Percentiles rank a stretch among this genome's conserved stretches.
Conservation (phyloP, 1,284 basidiomycete genomes). For the Tylopilus sp. region DNA sequence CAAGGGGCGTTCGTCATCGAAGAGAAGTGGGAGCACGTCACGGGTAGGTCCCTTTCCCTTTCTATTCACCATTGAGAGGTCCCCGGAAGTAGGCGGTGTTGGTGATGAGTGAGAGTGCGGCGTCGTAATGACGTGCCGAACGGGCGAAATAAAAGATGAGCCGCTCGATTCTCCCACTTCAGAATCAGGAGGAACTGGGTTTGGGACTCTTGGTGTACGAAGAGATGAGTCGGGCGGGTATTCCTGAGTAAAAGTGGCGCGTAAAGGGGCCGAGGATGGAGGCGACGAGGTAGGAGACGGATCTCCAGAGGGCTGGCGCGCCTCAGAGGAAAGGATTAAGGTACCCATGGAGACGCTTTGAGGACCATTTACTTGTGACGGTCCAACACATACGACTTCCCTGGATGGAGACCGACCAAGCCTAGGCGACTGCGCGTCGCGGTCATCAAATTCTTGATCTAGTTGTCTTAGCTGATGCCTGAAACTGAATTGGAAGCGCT, state of each 20-base stretch:
- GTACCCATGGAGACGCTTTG: constrained; percentile 24
- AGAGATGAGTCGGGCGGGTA: constrained; percentile 9
- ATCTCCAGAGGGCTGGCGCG: constrained; percentile 7
- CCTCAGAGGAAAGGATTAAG: constrained; percentile 10
- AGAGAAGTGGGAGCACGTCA: constrained; percentile 30
- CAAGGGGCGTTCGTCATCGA: constrained; percentile 19
- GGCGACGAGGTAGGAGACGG: constrained; percentile 13
- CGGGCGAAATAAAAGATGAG: constrained; percentile 29
- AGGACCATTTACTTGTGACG: constrained; percentile 12
- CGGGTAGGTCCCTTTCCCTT: constrained; percentile 32
- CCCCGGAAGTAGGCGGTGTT: constrained; percentile 34
- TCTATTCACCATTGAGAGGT: constrained; percentile 21
- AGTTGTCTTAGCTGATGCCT: constrained; percentile 25
- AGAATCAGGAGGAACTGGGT: constrained; percentile 19
- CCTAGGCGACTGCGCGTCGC: constrained; percentile 1
- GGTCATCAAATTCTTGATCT: constrained; percentile 24
- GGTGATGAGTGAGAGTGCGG: constrained; percentile 31
- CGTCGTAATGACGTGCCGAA: constrained; percentile 30
- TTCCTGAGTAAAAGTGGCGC: constrained; percentile 4
- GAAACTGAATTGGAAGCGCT: constrained; percentile 26
- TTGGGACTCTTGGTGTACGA: constrained; percentile 8
- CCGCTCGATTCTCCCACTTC: constrained; percentile 21
- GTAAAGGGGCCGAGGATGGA: constrained; percentile 9
- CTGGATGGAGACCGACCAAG: constrained; percentile 2
- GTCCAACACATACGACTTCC: background rate